Conservation (phyloP, 75 land plant genomes). For the Gnetum montanum region DNA sequence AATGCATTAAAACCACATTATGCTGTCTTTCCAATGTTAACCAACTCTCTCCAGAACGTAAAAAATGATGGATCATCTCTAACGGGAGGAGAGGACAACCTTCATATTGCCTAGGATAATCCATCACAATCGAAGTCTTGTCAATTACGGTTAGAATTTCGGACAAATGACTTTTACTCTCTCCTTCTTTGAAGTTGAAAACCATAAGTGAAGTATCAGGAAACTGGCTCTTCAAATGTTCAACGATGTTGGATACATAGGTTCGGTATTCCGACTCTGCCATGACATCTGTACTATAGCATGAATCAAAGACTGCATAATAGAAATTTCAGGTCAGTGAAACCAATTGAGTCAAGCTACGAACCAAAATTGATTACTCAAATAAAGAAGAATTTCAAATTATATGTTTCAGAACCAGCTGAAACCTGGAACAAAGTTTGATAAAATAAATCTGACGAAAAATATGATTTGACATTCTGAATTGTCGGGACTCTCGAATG, state of each 20-base stretch:
- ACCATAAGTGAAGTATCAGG: slow-evolving; percentile 88
- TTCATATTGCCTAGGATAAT: slow-evolving; percentile 91
- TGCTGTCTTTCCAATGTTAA: slow-evolving; percentile 73
- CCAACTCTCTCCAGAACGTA: slow-evolving; percentile 95
- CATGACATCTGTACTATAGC: slow-evolving; percentile 79
- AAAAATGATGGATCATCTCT: slow-evolving; percentile 95
- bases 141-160: slow-evolving; percentile 69
- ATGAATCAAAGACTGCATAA: slow-evolving; percentile 66
- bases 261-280: slow-evolving; percentile 74
- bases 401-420: not conserved
- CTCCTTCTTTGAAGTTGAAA: slow-evolving; percentile 80
- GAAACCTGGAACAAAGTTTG: not conserved
- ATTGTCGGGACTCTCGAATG: no score
- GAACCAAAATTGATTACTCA: not conserved
- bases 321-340: not conserved
- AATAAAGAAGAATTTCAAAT: not conserved
- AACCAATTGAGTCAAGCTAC: not conserved
- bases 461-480: not conserved
- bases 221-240: slow-evolving; percentile 60
- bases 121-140: slow-evolving; percentile 91
- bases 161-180: slow-evolving; percentile 50
- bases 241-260: slow-evolving; percentile 68
- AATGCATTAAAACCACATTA: slow-evolving; percentile 86
- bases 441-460: no score
- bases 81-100: slow-evolving; percentile 82